These are phyloP conservation scores for Falciphora oryzae DNA, from an alignment of 2,329 filamentous ascomycete species.

Conservation along the genomic window DNA sequence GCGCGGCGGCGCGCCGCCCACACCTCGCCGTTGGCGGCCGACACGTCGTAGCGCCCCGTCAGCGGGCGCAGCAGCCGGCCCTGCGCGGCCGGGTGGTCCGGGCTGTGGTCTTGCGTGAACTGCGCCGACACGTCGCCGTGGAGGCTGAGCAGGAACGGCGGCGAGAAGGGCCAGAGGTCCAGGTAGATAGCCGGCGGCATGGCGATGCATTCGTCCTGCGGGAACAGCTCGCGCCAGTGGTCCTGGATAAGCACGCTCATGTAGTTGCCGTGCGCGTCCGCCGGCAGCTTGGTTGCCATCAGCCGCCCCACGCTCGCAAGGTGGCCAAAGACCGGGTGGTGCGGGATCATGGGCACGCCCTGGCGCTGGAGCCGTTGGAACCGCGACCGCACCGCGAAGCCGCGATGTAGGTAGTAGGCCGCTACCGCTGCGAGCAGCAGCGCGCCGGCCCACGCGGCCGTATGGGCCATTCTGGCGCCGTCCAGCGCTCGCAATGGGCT, in stretches of 20 bases:
- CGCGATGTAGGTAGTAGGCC: slow-evolving; percentile 13
- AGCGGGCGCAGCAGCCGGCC: slow-evolving; percentile 23
- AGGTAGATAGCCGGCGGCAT: slow-evolving; percentile 21
- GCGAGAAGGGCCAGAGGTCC: slow-evolving; percentile 24
- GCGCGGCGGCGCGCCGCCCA: slow-evolving; percentile 25
- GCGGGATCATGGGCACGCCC: slow-evolving; percentile 19
- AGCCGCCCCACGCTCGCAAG: slow-evolving; percentile 16
- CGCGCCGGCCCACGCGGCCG: too few species aligned
- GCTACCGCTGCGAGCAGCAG: neutral
- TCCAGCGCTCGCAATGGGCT: neutral
- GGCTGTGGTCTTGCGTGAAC: slow-evolving; percentile 18
- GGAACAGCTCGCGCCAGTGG: slow-evolving; percentile 17
- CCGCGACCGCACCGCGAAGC: slow-evolving; percentile 15
- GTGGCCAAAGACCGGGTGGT: slow-evolving; percentile 17
- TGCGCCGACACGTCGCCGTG: slow-evolving; percentile 18
- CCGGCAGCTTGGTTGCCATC: slow-evolving; percentile 13
- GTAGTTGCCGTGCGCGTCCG: slow-evolving; percentile 18
- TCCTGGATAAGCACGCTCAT: slow-evolving; percentile 16
- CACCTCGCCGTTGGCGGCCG: slow-evolving; percentile 24
- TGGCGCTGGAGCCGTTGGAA: slow-evolving; percentile 16
- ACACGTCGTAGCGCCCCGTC: slow-evolving; percentile 26
- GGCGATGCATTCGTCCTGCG: neutral
- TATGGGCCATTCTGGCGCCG: neutral
- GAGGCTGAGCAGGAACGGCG: slow-evolving; percentile 17
- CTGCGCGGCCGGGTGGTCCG: slow-evolving; percentile 23